Evolutionary conservation across 371 early-diverging fungal species (phyloP).

Genomic region (Dentiscutata heterogama): DNA sequence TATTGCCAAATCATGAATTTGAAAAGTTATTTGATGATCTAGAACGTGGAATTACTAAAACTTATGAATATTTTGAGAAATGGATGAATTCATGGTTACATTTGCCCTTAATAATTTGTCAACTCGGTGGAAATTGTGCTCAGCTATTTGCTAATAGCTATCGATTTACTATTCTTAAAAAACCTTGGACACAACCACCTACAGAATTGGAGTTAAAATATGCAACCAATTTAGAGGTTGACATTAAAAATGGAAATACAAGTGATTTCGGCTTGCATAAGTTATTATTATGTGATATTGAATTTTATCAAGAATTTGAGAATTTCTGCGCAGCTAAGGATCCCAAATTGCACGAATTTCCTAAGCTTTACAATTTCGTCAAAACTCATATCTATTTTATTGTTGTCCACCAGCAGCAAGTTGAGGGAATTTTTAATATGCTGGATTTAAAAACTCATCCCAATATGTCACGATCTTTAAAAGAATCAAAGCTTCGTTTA

Average conservation of each 20-base stretch:
- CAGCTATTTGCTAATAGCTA: not conserved
- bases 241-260: not conserved
- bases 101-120: not conserved
- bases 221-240: not conserved
- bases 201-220: not conserved
- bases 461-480: conserved; percentile 5
- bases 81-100: not conserved
- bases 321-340: not conserved
- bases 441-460: not conserved
- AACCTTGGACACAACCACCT: not conserved
- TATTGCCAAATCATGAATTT: not conserved
- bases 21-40: not conserved
- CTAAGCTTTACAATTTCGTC: conserved; percentile 16
- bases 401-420: conserved; percentile 15
- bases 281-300: not conserved
- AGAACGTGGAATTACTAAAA: conserved; percentile 5
- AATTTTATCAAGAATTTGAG: conserved; percentile 14
- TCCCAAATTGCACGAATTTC: not conserved
- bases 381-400: conserved; percentile 23
- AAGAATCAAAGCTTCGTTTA: not conserved
- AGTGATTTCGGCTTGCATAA: conserved; percentile 17
- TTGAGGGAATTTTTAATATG: conserved; percentile 7
- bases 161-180: not conserved
- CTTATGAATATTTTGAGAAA: conserved; percentile 17
- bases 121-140: not conserved